A percentile compares a stretch with the other conserved stretches of the same genome.
Evolutionary conservation across 176 grass and related monocot genomes (phyloP).

Genomic region (Urochloa ruziziensis): DNA sequence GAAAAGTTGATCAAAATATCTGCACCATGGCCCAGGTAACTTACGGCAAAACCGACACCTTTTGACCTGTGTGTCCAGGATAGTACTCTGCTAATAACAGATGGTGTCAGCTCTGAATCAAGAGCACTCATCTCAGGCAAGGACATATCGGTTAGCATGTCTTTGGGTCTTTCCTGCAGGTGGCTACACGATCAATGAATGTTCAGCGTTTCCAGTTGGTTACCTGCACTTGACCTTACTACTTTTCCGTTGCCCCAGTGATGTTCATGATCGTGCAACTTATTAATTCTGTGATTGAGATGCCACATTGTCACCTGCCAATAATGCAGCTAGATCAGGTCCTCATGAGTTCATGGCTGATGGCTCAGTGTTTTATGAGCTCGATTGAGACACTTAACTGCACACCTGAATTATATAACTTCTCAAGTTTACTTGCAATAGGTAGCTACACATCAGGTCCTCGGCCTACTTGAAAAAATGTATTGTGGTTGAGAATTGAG

Average conservation of each 20-base stretch:
- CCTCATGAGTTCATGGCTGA: not conserved
- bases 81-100: not conserved
- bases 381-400: not conserved
- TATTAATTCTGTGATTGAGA: not conserved
- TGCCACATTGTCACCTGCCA: not conserved
- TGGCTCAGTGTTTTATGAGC: slow-evolving; percentile 14
- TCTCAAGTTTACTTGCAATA: not conserved
- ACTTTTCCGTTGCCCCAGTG: not conserved
- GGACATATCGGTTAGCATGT: slow-evolving; percentile 13
- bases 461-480: not conserved
- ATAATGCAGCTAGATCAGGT: not conserved
- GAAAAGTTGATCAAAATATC: not conserved
- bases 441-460: not conserved
- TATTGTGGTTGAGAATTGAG: not conserved
- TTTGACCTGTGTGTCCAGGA: not conserved
- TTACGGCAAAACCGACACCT: not conserved
- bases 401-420: not conserved
- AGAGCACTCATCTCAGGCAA: not conserved
- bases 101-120: not conserved
- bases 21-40: not conserved
- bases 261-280: not conserved
- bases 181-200: not conserved
- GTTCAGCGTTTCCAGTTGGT: not conserved
- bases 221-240: not conserved
- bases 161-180: not conserved